Conservation (phyloP, 306 rosid genomes). For the Pyrus bretschneideri region DNA sequence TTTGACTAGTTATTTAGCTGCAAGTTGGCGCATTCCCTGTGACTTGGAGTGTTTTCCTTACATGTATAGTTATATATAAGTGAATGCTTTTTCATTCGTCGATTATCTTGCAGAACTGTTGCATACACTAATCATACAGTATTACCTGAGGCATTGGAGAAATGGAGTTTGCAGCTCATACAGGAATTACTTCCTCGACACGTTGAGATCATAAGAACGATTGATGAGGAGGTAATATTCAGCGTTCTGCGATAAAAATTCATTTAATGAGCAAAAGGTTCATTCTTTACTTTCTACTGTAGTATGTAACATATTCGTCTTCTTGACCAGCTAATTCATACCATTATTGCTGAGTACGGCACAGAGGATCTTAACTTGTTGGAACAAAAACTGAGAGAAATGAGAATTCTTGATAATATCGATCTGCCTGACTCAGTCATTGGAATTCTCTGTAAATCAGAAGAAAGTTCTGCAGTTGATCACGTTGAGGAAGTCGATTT, state of each 20-base stretch:
- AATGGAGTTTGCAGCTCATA: slow-evolving; percentile 86
- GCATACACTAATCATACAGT: slow-evolving; percentile 98
- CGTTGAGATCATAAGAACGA: slow-evolving; percentile 77
- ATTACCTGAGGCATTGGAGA: slow-evolving; percentile 97
- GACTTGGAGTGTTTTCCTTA: too few relatives aligned
- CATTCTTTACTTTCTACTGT: neutral
- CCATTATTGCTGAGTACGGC: slow-evolving; percentile 70
- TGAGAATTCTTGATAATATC: slow-evolving; percentile 89
- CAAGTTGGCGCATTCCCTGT: neutral
- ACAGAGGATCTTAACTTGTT: slow-evolving; percentile 45
- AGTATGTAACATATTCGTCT: neutral
- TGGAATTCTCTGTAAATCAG: slow-evolving; percentile 39
- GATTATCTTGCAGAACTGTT: slow-evolving; percentile 51
- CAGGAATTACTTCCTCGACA: slow-evolving; percentile 83
- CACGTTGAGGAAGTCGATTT: slow-evolving; percentile 17
- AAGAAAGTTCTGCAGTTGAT: slow-evolving; percentile 25
- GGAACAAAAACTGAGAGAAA: slow-evolving; percentile 64
- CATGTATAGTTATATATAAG: neutral
- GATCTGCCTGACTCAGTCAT: slow-evolving; percentile 61
- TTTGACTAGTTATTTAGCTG: neutral
- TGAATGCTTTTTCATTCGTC: neutral
- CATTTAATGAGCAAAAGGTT: neutral
- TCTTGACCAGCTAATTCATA: slow-evolving; percentile 51
- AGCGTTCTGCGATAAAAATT: too few relatives aligned
- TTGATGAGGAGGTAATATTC: slow-evolving; percentile 81